Base-by-base conservation (phyloP, 805 yeast species). In the Phaffomyces opuntiae region DNA sequence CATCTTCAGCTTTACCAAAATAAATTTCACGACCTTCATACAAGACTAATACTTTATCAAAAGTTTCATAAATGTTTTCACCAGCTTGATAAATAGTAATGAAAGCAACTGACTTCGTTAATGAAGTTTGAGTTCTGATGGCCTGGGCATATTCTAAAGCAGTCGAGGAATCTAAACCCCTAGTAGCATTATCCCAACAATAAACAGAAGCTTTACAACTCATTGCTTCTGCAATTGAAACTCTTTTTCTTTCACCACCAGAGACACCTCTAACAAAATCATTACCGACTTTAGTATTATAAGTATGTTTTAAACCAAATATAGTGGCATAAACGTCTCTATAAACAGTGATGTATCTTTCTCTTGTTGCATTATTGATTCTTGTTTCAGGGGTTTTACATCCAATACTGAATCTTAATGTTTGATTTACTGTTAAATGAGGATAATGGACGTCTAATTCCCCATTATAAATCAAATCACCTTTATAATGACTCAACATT, bases 191-290 rank as follows among this genome's bases (percentile, higher is more conserved):
- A 68, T 86, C 90, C 79, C 86, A 82, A 63, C 85, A 78, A 51
- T 75, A 81, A 42, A 83, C 69, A 41, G 76, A 67, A 29, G 87
- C 83, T 27, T 81, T 78, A 42, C 81, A 72, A 40, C 83, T 74
- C 39, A 83, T 67, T 1, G 85, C 85, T 65, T 86, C 95, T 11
- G 89, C 87, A 55, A 86, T 80, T 11, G 91, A 82, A 3, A 86
- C 91, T 68, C 95, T 77, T 65, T 85, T 84, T 53, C 95, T 70
- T 66, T 86, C 93, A 71, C 95, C 93, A 57, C 95, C 91, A 43
- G 91, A 81, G 36, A 83, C 86, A 67, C 88, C 86, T 60, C 87
- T 73, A 29, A 82, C 73, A 36, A 74, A 68, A 49, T 78, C 83
- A 56, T 73, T 73, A 49, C 85, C 85, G 33, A 79, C 84, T 51